Percentiles rank a stretch among this genome's conserved stretches.
Evolutionary conservation across 257 asterid genomes (phyloP).

Genomic region (Solanum piurae): DNA sequence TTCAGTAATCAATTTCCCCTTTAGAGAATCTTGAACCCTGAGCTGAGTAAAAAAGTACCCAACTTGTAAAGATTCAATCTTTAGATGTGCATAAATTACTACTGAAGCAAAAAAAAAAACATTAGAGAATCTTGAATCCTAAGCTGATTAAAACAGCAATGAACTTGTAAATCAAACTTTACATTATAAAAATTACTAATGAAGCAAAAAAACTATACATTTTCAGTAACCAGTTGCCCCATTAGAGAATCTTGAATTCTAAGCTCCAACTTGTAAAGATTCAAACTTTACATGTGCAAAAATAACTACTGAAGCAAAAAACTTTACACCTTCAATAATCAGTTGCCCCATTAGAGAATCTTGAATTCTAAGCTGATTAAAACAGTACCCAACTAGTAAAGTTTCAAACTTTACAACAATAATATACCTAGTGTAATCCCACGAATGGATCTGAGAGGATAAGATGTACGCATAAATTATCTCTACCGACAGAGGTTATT

Average conservation of each 20-base stretch:
- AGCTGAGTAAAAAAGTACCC: no score
- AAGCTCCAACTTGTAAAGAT: not conserved
- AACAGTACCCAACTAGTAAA: not conserved
- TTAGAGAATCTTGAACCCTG: slow-evolving; percentile 59
- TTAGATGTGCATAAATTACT: not conserved
- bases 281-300: not conserved
- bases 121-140: slow-evolving; percentile 53
- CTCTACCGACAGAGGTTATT: accelerated
- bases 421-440: no score
- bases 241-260: no score
- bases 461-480: accelerated
- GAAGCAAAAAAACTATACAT: no score
- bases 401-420: not conserved
- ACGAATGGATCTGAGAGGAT: no score
- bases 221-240: no score
- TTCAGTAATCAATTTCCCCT: slow-evolving; percentile 36
- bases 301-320: not conserved
- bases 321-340: slow-evolving; percentile 25
- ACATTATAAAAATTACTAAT: not conserved
- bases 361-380: slow-evolving; percentile 31
- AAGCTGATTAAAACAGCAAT: not conserved
- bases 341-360: slow-evolving; percentile 40
- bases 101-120: not conserved
- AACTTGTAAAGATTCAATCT: not conserved
- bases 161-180: not conserved